phyloP scores from a whole-genome alignment of 2,329 filamentous ascomycete species.

The Trichoderma cornu-damae region DNA sequence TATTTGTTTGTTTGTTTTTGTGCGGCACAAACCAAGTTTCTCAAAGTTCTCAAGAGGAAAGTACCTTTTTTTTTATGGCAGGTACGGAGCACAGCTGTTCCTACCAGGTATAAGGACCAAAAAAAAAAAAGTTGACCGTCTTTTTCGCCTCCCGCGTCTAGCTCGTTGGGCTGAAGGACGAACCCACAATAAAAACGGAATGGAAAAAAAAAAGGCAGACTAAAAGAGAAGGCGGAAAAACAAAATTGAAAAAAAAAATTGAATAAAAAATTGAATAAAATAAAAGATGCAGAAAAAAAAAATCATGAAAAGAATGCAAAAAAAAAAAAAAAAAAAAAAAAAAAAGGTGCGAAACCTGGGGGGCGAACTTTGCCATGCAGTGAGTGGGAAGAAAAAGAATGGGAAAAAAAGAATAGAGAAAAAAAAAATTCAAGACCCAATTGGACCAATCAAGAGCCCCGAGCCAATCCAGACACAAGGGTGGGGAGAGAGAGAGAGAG shows the following conservation, averaged over 20 bases:
- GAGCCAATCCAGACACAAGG: too few species aligned
- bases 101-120: too few species aligned
- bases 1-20: too few species aligned
- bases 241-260: not conserved
- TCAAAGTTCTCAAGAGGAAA: too few species aligned
- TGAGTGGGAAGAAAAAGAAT: not conserved
- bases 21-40: too few species aligned
- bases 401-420: not conserved
- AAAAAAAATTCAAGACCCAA: not conserved
- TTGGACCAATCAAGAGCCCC: too few species aligned
- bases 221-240: not conserved
- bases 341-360: not conserved
- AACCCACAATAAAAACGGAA: constrained; percentile 15
- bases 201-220: not conserved
- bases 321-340: not conserved
- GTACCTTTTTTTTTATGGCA: too few species aligned
- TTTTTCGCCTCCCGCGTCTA: constrained; percentile 13
- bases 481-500: not conserved
- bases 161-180: constrained; percentile 13
- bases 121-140: constrained; percentile 17
- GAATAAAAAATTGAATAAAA: not conserved
- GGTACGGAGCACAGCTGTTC: too few species aligned
- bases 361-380: too few species aligned
- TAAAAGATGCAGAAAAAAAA: not conserved
- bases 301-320: not conserved